Conservation (phyloP, 2,329 filamentous ascomycete species). For the Myotisia sp. region DNA sequence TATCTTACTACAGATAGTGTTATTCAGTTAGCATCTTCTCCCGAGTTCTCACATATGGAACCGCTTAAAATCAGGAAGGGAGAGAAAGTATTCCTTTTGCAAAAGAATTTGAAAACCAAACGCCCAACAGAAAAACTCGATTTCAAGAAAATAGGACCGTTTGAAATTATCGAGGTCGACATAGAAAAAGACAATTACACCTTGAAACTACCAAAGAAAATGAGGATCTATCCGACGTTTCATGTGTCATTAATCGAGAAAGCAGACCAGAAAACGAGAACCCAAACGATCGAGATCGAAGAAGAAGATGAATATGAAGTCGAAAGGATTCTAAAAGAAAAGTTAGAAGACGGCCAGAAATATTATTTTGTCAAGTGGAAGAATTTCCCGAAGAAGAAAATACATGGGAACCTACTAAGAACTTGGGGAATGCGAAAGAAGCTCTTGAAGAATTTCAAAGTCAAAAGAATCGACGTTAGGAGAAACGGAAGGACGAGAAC, state of each 20-base stretch:
- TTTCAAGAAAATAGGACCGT: conserved; percentile 2
- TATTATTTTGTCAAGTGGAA: conserved; percentile 4
- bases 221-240: conserved; percentile 5
- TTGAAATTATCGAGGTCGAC: conserved; percentile 4
- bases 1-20: no score
- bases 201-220: conserved; percentile 5
- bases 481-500: no score
- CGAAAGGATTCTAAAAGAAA: conserved; percentile 2
- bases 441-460: no score
- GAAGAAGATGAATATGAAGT: conserved; percentile 3
- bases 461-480: no score
- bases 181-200: conserved; percentile 4
- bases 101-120: conserved; percentile 1
- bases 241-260: conserved; percentile 8
- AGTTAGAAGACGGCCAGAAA: neutral
- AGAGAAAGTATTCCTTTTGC: conserved; percentile 1
- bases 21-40: no score
- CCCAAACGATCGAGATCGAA: neutral
- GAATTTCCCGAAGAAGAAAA: conserved; percentile 1
- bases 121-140: conserved; percentile 1
- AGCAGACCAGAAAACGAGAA: conserved; percentile 1
- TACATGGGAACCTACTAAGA: neutral
- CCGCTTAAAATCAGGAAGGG: no score
- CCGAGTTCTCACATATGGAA: no score
- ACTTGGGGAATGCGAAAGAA: no score